phyloP scores from a whole-genome alignment of 176 grass and related monocot genomes.

The barley (Hordeum vulgare) region DNA sequence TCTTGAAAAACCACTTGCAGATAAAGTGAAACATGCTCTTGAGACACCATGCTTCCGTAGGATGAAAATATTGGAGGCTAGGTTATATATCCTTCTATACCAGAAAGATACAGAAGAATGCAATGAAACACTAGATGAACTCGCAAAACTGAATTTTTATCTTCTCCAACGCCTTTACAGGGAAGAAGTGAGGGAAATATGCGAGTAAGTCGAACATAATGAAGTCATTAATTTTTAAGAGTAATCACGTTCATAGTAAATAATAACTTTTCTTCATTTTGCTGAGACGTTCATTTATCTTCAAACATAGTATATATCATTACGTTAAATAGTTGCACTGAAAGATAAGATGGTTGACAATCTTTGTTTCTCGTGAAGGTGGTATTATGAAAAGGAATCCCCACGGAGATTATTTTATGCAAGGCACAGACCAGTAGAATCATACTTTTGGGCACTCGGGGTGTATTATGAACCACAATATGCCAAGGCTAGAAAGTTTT shows the following conservation, averaged over 20 bases:
- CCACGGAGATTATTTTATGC: neutral
- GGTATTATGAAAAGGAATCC: neutral
- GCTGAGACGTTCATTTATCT: too few species aligned
- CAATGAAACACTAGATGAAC: neutral
- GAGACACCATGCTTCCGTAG: constrained; percentile 2
- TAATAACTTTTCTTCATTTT: too few species aligned
- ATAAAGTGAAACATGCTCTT: constrained; percentile 12
- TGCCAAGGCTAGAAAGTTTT: too few species aligned
- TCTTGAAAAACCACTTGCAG: neutral
- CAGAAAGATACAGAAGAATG: constrained; percentile 16
- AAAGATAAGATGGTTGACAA: too few species aligned
- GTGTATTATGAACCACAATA: too few species aligned
- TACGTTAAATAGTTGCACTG: too few species aligned
- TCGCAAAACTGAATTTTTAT: constrained; percentile 6
- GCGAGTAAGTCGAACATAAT: too few species aligned
- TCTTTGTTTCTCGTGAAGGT: neutral
- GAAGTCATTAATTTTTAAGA: too few species aligned
- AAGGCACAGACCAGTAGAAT: constrained; percentile 16
- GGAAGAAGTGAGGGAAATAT: constrained; percentile 20
- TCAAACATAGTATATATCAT: too few species aligned
- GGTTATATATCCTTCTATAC: constrained; percentile 22
- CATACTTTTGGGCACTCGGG: constrained; percentile 1
- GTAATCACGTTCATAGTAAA: too few species aligned
- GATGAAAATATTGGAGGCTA: constrained; percentile 26
- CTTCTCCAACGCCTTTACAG: neutral